phyloP scores from a whole-genome alignment of 2,329 filamentous ascomycete species.

The Macrophomina phaseolina region DNA sequence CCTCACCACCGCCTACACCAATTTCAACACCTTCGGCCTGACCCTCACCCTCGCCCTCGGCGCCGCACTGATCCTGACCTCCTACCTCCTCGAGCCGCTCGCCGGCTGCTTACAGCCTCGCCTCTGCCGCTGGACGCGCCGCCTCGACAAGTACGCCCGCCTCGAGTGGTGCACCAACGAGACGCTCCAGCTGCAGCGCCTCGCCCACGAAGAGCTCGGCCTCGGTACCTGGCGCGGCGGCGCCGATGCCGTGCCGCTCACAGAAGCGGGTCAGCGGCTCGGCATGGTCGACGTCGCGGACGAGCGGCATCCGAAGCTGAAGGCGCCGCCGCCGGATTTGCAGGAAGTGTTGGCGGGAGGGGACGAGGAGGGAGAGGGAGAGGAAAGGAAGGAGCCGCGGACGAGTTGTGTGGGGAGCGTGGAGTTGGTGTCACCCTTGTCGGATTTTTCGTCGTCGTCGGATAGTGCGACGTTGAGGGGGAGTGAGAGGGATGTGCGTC shows the following conservation, averaged over 20 bases:
- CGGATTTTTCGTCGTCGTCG: too few species aligned
- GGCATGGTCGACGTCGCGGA: constrained; percentile 4
- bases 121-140: neutral
- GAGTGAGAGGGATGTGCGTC: too few species aligned
- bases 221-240: constrained; percentile 28
- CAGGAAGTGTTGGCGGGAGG: neutral
- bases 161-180: constrained; percentile 29
- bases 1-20: constrained; percentile 30
- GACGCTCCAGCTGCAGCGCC: constrained; percentile 29
- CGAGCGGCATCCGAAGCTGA: neutral
- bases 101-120: constrained; percentile 20
- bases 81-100: constrained; percentile 9
- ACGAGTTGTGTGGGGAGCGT: too few species aligned
- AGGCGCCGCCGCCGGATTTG: neutral
- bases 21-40: constrained; percentile 34
- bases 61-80: constrained; percentile 32
- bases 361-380: neutral
- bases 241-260: neutral
- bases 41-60: constrained; percentile 34
- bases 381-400: too few species aligned
- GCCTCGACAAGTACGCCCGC: constrained; percentile 24
- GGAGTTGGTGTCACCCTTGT: too few species aligned
- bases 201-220: constrained; percentile 25
- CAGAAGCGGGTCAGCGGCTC: constrained; percentile 3
- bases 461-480: too few species aligned